A percentile compares a stretch with the other conserved stretches of the same genome.
Conservation (phyloP, 805 yeast species). For the Candida koratica region DNA sequence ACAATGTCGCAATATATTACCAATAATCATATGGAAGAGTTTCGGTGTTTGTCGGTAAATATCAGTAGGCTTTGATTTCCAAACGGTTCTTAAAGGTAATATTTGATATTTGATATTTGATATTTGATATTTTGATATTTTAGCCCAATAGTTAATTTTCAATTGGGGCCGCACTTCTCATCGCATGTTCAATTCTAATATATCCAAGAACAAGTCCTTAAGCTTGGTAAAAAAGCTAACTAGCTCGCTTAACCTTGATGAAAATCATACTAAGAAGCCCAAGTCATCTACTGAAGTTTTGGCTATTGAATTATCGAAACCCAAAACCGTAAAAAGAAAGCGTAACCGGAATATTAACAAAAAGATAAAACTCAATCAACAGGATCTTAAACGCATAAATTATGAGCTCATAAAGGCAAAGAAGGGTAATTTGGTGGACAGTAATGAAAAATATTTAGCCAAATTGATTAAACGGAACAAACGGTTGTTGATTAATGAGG, state of each 20-base stretch:
- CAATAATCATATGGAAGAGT: too few species aligned
- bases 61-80: too few species aligned
- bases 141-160: too few species aligned
- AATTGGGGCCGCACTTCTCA: too few species aligned
- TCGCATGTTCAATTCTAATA: conserved; percentile 24
- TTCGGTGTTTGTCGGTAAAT: too few species aligned
- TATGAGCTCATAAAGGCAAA: conserved; percentile 38
- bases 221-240: conserved; percentile 39
- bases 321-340: conserved; percentile 17
- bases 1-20: too few species aligned
- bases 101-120: too few species aligned
- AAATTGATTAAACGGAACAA: conserved; percentile 38
- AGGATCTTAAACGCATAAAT: conserved; percentile 34
- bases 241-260: neutral
- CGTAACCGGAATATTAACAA: conserved; percentile 26
- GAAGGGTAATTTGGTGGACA: conserved; percentile 23
- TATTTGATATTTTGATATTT: too few species aligned
- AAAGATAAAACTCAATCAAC: conserved; percentile 25
- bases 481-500: conserved; percentile 20
- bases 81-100: too few species aligned
- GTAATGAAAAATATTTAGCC: conserved; percentile 34
- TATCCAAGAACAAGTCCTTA: conserved; percentile 34
- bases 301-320: conserved; percentile 17
- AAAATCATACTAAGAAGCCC: neutral
- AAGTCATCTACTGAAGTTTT: conserved; percentile 19